A percentile compares a stretch with the other conserved stretches of the same genome.
Conservation (phyloP, 768 basidiomycete genomes). For the Lentinus tigrinus region DNA sequence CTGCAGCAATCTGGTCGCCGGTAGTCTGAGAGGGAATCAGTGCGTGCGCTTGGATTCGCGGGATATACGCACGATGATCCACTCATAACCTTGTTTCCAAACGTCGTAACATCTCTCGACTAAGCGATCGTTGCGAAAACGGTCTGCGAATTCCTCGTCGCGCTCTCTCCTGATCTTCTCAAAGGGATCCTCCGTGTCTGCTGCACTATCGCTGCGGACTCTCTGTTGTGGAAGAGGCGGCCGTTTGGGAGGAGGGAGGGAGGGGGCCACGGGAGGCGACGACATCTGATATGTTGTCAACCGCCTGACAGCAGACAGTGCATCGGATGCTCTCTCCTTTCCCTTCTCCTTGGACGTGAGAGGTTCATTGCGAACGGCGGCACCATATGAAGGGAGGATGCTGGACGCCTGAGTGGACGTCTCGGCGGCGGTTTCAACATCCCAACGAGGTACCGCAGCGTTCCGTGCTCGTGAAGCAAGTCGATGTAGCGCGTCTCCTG, state of each 20-base stretch:
- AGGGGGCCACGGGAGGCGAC: slow-evolving; percentile 2
- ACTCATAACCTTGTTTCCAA: slow-evolving; percentile 69
- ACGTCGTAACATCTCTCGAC: slow-evolving; percentile 72
- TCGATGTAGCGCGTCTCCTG: slow-evolving; percentile 9
- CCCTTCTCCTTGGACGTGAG: background rate
- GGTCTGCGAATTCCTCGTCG: slow-evolving; percentile 70
- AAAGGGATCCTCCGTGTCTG: slow-evolving; percentile 77
- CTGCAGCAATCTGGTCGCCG: slow-evolving; percentile 62
- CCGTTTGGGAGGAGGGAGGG: background rate
- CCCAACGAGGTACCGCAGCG: slow-evolving; percentile 28
- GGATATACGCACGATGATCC: slow-evolving; percentile 63
- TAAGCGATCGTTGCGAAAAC: slow-evolving; percentile 60
- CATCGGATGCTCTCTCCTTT: background rate
- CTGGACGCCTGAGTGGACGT: slow-evolving; percentile 34
- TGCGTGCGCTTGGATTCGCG: slow-evolving; percentile 14
- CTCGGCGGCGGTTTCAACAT: slow-evolving; percentile 34
- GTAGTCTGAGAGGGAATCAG: slow-evolving; percentile 55
- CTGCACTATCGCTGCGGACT: slow-evolving; percentile 46
- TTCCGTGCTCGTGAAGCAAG: slow-evolving; percentile 11
- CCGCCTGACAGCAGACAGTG: slow-evolving; percentile 8
- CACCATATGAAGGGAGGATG: slow-evolving; percentile 50
- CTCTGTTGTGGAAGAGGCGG: slow-evolving; percentile 15
- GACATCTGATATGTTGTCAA: background rate
- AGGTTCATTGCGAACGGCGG: slow-evolving; percentile 33
- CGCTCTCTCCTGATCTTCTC: slow-evolving; percentile 69